Percentiles rank a stretch among this genome's conserved stretches.
Conservation (phyloP, 768 basidiomycete genomes). For the Sporobolomyces pararoseus region DNA sequence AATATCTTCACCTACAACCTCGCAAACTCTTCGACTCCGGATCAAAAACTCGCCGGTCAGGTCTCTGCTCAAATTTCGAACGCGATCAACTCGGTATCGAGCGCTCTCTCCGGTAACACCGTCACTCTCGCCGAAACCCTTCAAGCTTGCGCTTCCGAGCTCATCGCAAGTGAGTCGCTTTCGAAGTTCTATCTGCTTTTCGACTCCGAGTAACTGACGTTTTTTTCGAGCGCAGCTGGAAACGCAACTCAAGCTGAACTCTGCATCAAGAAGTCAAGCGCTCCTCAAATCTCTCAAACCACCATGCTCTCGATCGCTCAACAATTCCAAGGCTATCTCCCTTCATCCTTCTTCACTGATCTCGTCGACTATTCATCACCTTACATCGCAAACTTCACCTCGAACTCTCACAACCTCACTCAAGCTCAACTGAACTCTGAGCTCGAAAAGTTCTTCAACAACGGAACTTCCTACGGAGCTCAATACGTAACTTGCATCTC, state of each 20-base stretch:
- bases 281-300: slow-evolving; percentile 25
- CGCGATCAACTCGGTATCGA: slow-evolving; percentile 39
- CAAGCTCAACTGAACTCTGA: slow-evolving; percentile 30
- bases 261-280: slow-evolving; percentile 34
- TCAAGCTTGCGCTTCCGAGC: slow-evolving; percentile 39
- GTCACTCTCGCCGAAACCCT: slow-evolving; percentile 42
- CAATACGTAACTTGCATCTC: slow-evolving; percentile 41
- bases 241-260: slow-evolving; percentile 42
- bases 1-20: slow-evolving; percentile 42
- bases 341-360: slow-evolving; percentile 43
- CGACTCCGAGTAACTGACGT: background rate
- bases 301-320: slow-evolving; percentile 30
- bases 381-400: slow-evolving; percentile 14
- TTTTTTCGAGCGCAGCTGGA: slow-evolving; percentile 16
- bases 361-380: slow-evolving; percentile 38
- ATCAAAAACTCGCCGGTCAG: slow-evolving; percentile 24
- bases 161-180: slow-evolving; percentile 30
- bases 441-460: slow-evolving; percentile 43
- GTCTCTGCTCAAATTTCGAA: slow-evolving; percentile 37
- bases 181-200: too few relatives aligned
- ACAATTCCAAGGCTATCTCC: slow-evolving; percentile 41
- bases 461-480: slow-evolving; percentile 40
- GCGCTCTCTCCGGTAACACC: slow-evolving; percentile 39
- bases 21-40: background rate
- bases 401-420: slow-evolving; percentile 31